These are phyloP conservation scores for Pezicula neosporulosa DNA, from an alignment of 2,329 filamentous ascomycete genomes.

Conservation along the genomic window DNA sequence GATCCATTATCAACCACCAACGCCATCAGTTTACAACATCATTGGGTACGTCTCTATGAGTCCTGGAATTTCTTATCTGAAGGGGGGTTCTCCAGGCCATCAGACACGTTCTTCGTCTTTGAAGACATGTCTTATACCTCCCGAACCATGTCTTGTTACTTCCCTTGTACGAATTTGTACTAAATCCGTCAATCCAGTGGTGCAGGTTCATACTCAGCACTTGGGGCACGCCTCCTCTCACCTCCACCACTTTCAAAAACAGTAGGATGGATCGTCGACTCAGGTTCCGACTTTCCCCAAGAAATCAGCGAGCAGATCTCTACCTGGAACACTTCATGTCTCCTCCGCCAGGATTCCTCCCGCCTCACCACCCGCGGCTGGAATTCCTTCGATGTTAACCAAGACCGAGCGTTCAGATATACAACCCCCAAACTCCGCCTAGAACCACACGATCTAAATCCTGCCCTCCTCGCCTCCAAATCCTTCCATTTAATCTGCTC, in stretches of 20 bases:
- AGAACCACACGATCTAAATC: slow-evolving; percentile 66
- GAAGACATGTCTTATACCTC: too few relatives aligned
- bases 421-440: slow-evolving; percentile 82
- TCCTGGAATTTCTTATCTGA: too few relatives aligned
- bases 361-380: slow-evolving; percentile 84
- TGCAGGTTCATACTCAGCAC: slow-evolving; percentile 79
- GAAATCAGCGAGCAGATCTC: slow-evolving; percentile 60
- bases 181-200: slow-evolving; percentile 38
- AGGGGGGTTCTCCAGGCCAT: too few relatives aligned
- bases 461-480: slow-evolving; percentile 63
- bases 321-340: slow-evolving; percentile 71
- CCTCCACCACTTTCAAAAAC: slow-evolving; percentile 58
- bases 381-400: slow-evolving; percentile 79
- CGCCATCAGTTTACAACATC: slow-evolving; percentile 66
- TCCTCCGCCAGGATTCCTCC: slow-evolving; percentile 61
- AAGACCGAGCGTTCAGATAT: slow-evolving; percentile 79
- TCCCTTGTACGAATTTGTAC: too few relatives aligned
- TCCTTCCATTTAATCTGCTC: slow-evolving; percentile 89
- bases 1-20: slow-evolving; percentile 77
- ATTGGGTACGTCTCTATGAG: slow-evolving; percentile 49
- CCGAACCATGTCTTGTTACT: too few relatives aligned
- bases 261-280: slow-evolving; percentile 89
- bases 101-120: too few relatives aligned
- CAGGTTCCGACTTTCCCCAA: slow-evolving; percentile 80
- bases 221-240: slow-evolving; percentile 87